Conservation (phyloP, 202 grass and related monocot species). For the Cymbopogon flexuosus region DNA sequence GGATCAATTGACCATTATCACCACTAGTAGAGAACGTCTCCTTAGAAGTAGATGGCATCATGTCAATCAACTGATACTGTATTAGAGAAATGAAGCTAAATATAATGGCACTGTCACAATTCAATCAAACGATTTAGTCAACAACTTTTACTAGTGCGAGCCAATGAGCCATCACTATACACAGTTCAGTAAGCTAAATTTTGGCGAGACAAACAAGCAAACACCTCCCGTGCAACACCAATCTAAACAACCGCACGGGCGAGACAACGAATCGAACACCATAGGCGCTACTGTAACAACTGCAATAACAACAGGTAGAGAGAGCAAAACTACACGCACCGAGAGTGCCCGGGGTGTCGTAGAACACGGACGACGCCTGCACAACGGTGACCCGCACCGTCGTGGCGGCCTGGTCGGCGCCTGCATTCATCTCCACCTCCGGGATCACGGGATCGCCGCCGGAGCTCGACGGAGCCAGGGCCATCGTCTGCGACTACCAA, state of each 20-base stretch:
- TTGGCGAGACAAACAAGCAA: constrained; percentile 17
- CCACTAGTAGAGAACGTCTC: not conserved
- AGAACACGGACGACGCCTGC: constrained; percentile 73
- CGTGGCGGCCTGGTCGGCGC: constrained; percentile 40
- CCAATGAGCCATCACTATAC: not conserved
- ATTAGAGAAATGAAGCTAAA: not conserved
- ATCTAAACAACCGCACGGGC: not conserved
- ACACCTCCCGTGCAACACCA: not conserved
- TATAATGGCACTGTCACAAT: not conserved
- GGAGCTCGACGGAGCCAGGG: constrained; percentile 37
- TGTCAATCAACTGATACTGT: not conserved
- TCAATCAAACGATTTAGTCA: not conserved
- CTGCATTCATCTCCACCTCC: constrained; percentile 76
- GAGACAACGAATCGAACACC: constrained; percentile 32
- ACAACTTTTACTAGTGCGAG: not conserved
- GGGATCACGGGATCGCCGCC: constrained; percentile 39
- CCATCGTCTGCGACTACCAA: constrained; percentile 31
- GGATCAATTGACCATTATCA: not conserved
- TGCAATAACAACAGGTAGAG: not conserved
- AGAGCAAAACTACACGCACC: constrained; percentile 33
- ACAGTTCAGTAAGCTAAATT: not conserved
- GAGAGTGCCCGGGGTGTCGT: constrained; percentile 79
- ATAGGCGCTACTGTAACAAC: not conserved
- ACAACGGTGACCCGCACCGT: constrained; percentile 73
- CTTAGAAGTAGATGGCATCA: not conserved